These are phyloP conservation scores for Luzula sylvatica DNA, from an alignment of 176 grass and related monocot species.

Conservation along the genomic window DNA sequence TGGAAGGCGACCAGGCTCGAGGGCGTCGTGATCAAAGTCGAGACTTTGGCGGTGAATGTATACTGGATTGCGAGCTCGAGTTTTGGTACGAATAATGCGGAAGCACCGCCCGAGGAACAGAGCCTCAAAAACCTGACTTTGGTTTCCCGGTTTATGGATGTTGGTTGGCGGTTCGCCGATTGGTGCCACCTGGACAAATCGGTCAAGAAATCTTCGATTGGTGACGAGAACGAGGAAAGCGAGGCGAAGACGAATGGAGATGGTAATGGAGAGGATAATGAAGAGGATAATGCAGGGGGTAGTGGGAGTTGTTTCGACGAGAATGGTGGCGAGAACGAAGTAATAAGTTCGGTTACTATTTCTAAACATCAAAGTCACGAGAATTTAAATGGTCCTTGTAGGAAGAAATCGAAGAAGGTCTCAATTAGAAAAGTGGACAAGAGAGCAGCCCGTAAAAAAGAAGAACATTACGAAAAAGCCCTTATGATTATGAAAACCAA, in stretches of 20 bases:
- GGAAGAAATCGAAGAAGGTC: conserved; percentile 65
- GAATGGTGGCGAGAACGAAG: conserved; percentile 13
- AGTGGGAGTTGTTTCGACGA: conserved; percentile 21
- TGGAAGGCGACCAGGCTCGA: conserved; percentile 78
- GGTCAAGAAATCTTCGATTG: conserved; percentile 21
- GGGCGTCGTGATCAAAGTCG: conserved; percentile 74
- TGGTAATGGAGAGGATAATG: conserved; percentile 30
- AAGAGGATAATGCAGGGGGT: conserved; percentile 25
- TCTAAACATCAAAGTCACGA: conserved; percentile 38
- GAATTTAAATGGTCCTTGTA: conserved; percentile 26
- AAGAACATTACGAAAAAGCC: conserved; percentile 72
- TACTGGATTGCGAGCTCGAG: conserved; percentile 82
- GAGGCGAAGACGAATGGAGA: conserved; percentile 12
- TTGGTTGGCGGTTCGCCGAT: conserved; percentile 86
- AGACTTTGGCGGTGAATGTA: conserved; percentile 65
- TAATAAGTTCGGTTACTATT: conserved; percentile 37
- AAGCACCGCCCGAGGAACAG: conserved; percentile 60
- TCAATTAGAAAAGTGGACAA: conserved; percentile 54
- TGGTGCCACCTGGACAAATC: conserved; percentile 45
- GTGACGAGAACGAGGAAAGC: conserved; percentile 20
- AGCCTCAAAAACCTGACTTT: conserved; percentile 78
- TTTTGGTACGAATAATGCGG: conserved; percentile 40
- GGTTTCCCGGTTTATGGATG: conserved; percentile 62
- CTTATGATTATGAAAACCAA: conserved; percentile 54
- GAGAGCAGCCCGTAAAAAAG: conserved; percentile 59